Evolutionary conservation across 805 yeast genomes (phyloP), one percentile per base, ranked within the genome.

Genomic region (Sporopachydermia lactativora): DNA sequence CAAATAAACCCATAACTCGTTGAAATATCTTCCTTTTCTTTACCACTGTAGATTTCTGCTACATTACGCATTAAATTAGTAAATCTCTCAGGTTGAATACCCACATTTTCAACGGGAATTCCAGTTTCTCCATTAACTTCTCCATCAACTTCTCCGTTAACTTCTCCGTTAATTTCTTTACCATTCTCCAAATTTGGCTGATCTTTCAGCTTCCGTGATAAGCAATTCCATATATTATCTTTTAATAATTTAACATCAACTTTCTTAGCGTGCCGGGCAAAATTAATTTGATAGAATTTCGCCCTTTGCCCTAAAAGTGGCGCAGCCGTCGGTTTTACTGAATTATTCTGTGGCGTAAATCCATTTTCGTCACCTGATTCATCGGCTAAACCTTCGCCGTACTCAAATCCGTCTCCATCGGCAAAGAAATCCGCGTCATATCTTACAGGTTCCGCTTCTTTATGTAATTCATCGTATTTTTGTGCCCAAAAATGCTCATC

Each of bases 401-500:
- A 64, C 8, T 55, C 58, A 35, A 55, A 49, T 41, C 49, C 50
- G 39, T 47, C 46, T 14, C 49, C 53, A 34, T 48, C 58, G 17
- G 51, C 49, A 11, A 42, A 48, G 2, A 14, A 36, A 36, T 5
- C 39, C 47, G 38, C 37, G 17, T 50, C 43, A 11, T 6, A 8
- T 36, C 6, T 13, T 8, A 8, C 6, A 13, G 14, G 39, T 36
- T 36, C 39, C 5, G 8, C 19, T 18, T 15, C 38, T n/a, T 34
- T 38, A 19, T 39, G 36, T 19, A 36, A 34, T 8, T 17, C 47
- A 18, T 49, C 52, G 54, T 77, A 80, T 49, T 70, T 75, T 19
- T 64, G 66, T 1, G 92, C 89, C 80, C 88, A 84, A 50, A 68
- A 80, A 24, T 72, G 67, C 45, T 78, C 83, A 51, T 82, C 86